Evolutionary conservation across 345 rosid genomes (phyloP).

Genomic region (Hypericum perforatum): DNA sequence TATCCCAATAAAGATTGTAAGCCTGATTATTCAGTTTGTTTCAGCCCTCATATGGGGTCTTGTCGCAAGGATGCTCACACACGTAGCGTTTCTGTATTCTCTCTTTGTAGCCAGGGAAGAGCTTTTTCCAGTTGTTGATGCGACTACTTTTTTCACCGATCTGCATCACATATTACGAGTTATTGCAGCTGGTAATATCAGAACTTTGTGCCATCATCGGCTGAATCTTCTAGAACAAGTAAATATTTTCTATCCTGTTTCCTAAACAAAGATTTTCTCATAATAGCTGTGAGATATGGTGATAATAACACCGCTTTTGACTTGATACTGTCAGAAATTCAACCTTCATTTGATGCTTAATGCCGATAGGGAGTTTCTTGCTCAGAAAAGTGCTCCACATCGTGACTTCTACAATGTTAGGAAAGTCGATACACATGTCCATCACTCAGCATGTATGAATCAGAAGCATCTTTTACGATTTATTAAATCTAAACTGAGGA

Average conservation of each 20-base stretch:
- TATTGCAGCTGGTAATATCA: slow-evolving; percentile 82
- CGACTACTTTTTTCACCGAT: slow-evolving; percentile 87
- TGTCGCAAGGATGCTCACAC: neutral
- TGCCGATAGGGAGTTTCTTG: slow-evolving; percentile 92
- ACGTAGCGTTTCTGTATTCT: slow-evolving; percentile 2
- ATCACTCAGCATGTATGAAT: slow-evolving; percentile 99
- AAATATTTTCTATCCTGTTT: slow-evolving; percentile 6
- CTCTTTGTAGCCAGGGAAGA: slow-evolving; percentile 54
- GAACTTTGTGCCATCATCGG: slow-evolving; percentile 89
- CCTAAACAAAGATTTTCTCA: neutral
- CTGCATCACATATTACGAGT: slow-evolving; percentile 77
- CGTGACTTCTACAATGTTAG: slow-evolving; percentile 98
- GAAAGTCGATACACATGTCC: slow-evolving; percentile 98
- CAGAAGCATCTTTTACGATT: slow-evolving; percentile 98
- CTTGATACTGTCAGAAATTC: slow-evolving; percentile 58
- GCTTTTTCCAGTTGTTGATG: slow-evolving; percentile 84
- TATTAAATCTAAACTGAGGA: slow-evolving; percentile 91
- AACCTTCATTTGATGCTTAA: slow-evolving; percentile 99
- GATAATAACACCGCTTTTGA: slow-evolving; percentile 11
- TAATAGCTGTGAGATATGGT: neutral
- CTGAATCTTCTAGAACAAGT: slow-evolving; percentile 95
- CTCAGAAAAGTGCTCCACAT: slow-evolving; percentile 99
- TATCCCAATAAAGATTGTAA: slow-evolving; percentile 73
- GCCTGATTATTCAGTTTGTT: slow-evolving; percentile 6
- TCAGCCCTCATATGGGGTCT: slow-evolving; percentile 9